These are phyloP conservation scores for Aquilaria malaccensis DNA, from an alignment of 345 rosid species.

Conservation along the genomic window DNA sequence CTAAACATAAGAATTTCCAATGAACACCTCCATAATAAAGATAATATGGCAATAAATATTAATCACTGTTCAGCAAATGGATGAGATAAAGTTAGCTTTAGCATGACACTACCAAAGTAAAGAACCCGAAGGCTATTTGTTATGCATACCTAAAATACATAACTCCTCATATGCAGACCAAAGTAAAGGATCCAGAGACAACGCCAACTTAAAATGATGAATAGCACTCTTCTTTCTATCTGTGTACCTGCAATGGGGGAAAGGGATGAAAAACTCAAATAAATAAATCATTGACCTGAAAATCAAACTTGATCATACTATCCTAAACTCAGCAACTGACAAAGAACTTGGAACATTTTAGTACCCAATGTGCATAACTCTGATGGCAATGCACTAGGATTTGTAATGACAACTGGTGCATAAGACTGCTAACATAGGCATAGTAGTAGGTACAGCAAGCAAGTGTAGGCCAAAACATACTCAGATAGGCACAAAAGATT, in stretches of 20 bases:
- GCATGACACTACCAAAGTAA: conserved; percentile 5
- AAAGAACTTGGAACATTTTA: too few species aligned
- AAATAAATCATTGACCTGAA: too few species aligned
- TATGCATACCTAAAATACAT: conserved; percentile 68
- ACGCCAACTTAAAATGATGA: conserved; percentile 76
- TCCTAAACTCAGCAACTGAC: too few species aligned
- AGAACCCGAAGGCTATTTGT: conserved; percentile 2
- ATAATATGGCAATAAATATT: background rate
- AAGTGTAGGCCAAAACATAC: too few species aligned
- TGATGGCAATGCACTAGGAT: too few species aligned
- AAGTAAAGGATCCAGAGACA: conserved; percentile 80
- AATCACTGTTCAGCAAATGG: background rate
- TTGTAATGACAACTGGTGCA: too few species aligned
- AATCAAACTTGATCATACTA: too few species aligned
- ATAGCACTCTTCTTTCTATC: conserved; percentile 81
- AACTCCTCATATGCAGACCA: conserved; percentile 97
- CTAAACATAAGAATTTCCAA: background rate
- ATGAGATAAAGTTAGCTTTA: conserved; percentile 1
- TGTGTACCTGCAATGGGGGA: conserved; percentile 61
- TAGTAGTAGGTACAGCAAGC: too few species aligned
- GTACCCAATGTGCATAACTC: too few species aligned
- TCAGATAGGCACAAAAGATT: too few species aligned
- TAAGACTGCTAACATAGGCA: too few species aligned
- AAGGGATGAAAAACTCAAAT: conserved; percentile 12
- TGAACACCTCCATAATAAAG: conserved; percentile 2